Conservation (phyloP, 2,329 filamentous ascomycete genomes). For the Samsoniella hepiali region DNA sequence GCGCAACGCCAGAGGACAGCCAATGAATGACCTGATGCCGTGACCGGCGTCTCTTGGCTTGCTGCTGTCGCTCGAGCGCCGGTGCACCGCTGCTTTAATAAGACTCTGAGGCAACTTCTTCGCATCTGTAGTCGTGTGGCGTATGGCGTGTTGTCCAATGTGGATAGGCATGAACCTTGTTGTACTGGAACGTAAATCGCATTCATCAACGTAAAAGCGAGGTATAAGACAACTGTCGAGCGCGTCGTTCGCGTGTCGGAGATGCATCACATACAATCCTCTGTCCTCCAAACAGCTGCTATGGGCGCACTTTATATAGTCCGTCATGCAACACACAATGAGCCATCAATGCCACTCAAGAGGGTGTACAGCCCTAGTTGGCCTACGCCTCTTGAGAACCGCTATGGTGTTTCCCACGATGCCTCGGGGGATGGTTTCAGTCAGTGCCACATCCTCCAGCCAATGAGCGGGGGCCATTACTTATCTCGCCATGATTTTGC, state of each 20-base stretch:
- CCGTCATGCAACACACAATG: not conserved
- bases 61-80: not conserved
- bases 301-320: not conserved
- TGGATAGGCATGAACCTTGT: not conserved
- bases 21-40: not conserved
- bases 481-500: not conserved
- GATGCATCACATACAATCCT: not conserved
- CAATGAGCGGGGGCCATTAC: slow-evolving; percentile 5
- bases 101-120: not conserved
- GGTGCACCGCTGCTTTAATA: not conserved
- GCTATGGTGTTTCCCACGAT: slow-evolving; percentile 8
- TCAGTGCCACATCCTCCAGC: not conserved
- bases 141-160: not conserved
- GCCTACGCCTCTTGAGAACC: not conserved
- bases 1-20: too few species aligned
- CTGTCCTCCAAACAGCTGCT: not conserved
- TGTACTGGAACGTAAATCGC: not conserved
- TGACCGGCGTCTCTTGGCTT: not conserved
- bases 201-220: not conserved
- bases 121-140: not conserved
- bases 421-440: not conserved
- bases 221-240: not conserved
- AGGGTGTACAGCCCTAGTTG: not conserved
- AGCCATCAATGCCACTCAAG: too few species aligned
- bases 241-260: too few species aligned